Conservation (phyloP, 2,329 filamentous ascomycete species). For the Eutypella sp. region DNA sequence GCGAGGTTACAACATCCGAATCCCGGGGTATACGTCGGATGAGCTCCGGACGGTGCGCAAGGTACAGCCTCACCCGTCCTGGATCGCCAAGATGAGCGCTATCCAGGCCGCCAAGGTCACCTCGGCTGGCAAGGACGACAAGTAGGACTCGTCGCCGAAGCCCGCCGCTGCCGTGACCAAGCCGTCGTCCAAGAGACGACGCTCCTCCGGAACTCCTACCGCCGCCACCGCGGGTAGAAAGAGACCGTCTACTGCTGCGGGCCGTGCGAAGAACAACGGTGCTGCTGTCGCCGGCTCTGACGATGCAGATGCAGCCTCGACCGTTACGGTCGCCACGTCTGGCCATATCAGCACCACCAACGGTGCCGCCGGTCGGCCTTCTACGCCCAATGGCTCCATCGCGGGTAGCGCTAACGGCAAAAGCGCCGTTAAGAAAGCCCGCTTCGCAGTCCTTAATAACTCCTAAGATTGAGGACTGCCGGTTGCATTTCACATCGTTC, state of each 20-base stretch:
- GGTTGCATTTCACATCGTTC: too few species aligned
- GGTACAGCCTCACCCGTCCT: conserved; percentile 79
- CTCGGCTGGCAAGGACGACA: conserved; percentile 54
- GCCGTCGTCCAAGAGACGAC: too few species aligned
- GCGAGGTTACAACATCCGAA: conserved; percentile 82
- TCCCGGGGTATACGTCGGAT: conserved; percentile 91
- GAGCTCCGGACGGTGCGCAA: conserved; percentile 93
- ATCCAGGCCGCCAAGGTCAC: conserved; percentile 89
- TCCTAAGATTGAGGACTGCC: too few species aligned
- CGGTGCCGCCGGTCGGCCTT: background rate
- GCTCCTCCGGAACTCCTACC: too few species aligned
- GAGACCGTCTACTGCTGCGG: background rate
- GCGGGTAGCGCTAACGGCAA: background rate
- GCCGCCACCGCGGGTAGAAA: background rate
- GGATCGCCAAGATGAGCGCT: conserved; percentile 96
- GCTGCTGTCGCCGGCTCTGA: too few species aligned
- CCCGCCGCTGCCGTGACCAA: too few species aligned
- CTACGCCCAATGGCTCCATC: background rate
- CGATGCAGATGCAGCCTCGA: background rate
- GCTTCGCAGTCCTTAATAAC: too few species aligned
- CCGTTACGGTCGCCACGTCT: background rate
- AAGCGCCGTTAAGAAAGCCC: too few species aligned
- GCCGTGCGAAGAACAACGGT: too few species aligned
- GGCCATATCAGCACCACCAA: too few species aligned
- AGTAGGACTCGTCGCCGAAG: conserved; percentile 25